Evolutionary conservation across 768 basidiomycete species (phyloP).

Genomic region (Lactarius vividus): DNA sequence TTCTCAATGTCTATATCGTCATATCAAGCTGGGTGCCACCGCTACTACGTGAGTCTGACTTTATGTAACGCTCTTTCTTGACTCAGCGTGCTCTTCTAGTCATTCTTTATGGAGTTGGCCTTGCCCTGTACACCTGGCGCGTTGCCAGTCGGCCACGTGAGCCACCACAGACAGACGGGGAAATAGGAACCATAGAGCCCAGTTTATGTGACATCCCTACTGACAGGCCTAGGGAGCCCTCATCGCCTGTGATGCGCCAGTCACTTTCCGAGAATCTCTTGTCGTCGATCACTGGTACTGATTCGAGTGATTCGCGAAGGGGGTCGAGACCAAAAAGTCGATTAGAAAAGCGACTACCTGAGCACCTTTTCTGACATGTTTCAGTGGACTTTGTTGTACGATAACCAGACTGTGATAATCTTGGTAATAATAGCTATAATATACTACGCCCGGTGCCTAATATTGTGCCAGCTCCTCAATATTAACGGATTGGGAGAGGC

Average conservation of each 20-base stretch:
- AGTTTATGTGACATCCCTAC: neutral
- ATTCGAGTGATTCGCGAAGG: slow-evolving; percentile 1
- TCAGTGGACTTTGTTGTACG: neutral
- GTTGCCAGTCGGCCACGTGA: slow-evolving; percentile 27
- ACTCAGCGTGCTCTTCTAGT: slow-evolving; percentile 34
- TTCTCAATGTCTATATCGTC: slow-evolving; percentile 48
- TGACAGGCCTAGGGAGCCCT: neutral
- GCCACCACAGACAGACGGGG: slow-evolving; percentile 1
- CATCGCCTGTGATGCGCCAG: neutral
- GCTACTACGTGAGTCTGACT: slow-evolving; percentile 39
- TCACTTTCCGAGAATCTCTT: slow-evolving; percentile 7
- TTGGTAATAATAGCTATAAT: neutral
- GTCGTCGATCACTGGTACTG: slow-evolving; percentile 6
- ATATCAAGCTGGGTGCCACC: slow-evolving; percentile 55
- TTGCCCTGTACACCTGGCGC: slow-evolving; percentile 41
- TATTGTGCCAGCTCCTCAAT: too few species aligned
- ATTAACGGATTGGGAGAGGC: too few species aligned
- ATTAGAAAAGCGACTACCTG: slow-evolving; percentile 31
- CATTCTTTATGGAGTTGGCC: slow-evolving; percentile 42
- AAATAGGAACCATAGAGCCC: slow-evolving; percentile 2
- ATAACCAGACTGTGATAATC: neutral
- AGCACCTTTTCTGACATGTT: slow-evolving; percentile 20
- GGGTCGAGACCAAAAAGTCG: slow-evolving; percentile 22
- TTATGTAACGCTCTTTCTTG: slow-evolving; percentile 5
- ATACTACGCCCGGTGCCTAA: too few species aligned